These are phyloP conservation scores for Talaromyces sp. DNA, from an alignment of 2,329 filamentous ascomycete genomes.

Conservation along the genomic window DNA sequence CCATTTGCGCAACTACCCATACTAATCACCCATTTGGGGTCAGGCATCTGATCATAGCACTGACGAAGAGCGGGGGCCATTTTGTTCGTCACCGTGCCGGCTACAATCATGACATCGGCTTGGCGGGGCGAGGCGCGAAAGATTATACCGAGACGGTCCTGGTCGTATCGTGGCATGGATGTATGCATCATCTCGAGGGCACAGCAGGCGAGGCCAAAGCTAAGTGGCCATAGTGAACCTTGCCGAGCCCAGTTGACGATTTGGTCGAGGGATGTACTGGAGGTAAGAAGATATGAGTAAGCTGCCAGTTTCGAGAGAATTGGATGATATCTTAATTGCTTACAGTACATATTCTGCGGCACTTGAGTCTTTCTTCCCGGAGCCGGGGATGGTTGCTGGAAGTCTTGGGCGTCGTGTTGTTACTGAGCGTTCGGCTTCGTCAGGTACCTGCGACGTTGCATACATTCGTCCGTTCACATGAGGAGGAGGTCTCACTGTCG, in stretches of 20 bases:
- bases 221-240: slow-evolving; percentile 83
- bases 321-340: not conserved
- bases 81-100: slow-evolving; percentile 91
- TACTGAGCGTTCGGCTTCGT: not conserved
- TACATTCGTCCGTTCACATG: not conserved
- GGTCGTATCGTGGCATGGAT: slow-evolving; percentile 83
- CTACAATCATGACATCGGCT: slow-evolving; percentile 91
- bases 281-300: not conserved
- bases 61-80: slow-evolving; percentile 89
- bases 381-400: not conserved
- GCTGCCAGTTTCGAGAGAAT: not conserved
- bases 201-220: slow-evolving; percentile 84
- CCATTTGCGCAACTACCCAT: slow-evolving; percentile 86
- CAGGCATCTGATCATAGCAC: slow-evolving; percentile 94
- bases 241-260: slow-evolving; percentile 83
- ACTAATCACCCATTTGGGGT: slow-evolving; percentile 80
- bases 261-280: slow-evolving; percentile 57
- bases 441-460: not conserved
- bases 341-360: not conserved
- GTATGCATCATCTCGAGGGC: slow-evolving; percentile 92
- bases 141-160: slow-evolving; percentile 84
- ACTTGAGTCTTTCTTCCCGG: not conserved
- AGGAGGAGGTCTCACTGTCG: not conserved
- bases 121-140: slow-evolving; percentile 85
- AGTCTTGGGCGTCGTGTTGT: not conserved